Evolutionary conservation across 2,329 filamentous ascomycete genomes (phyloP).

Genomic region (Penicillium sp.): DNA sequence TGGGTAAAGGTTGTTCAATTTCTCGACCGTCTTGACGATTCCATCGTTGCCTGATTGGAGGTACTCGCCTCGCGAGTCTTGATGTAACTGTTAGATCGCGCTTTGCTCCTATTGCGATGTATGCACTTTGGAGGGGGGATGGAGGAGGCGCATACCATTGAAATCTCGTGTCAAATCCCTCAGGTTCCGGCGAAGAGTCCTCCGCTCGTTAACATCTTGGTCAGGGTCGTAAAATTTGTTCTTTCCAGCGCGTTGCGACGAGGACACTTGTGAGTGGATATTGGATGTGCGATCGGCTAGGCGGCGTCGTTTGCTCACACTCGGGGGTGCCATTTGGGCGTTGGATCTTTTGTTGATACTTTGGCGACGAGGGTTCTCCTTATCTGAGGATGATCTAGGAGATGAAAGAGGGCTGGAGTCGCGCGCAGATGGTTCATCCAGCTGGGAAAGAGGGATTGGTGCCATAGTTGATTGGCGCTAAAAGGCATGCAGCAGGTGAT

Average conservation of each 20-base stretch:
- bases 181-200: conserved; percentile 70
- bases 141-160: conserved; percentile 52
- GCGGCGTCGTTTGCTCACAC: conserved; percentile 49
- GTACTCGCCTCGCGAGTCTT: conserved; percentile 73
- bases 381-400: conserved; percentile 50
- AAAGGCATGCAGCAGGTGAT: conserved; percentile 21
- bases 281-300: conserved; percentile 42
- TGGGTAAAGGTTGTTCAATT: conserved; percentile 67
- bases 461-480: conserved; percentile 34
- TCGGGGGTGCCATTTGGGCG: conserved; percentile 13
- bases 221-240: conserved; percentile 75
- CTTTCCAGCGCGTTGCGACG: conserved; percentile 41
- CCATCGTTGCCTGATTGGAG: conserved; percentile 68
- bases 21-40: conserved; percentile 67
- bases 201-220: conserved; percentile 74
- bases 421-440: conserved; percentile 15
- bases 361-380: conserved; percentile 49
- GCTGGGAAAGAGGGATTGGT: conserved; percentile 20
- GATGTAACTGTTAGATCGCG: neutral
- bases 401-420: conserved; percentile 34
- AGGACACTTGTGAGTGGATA: conserved; percentile 32
- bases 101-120: neutral
- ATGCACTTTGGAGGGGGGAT: neutral
- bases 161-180: conserved; percentile 68
- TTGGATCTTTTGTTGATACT: conserved; percentile 46